Conservation (phyloP, 176 grass and related monocot species). For the Carex kokanica region DNA sequence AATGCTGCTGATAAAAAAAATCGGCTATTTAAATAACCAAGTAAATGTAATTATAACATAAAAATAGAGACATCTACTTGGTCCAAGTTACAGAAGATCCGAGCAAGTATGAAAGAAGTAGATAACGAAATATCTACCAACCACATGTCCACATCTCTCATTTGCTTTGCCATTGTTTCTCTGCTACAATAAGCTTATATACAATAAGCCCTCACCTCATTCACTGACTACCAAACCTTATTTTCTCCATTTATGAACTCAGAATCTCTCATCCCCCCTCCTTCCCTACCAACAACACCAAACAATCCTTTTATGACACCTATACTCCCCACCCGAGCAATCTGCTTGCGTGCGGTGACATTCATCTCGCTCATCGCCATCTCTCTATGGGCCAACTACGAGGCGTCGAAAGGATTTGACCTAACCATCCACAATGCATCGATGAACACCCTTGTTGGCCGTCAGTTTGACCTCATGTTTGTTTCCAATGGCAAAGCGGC, state of each 20-base stretch:
- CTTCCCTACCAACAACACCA: background rate
- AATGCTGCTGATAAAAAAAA: too few relatives aligned
- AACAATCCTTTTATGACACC: background rate
- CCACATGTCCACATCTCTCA: background rate
- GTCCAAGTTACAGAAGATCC: background rate
- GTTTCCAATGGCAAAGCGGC: conserved; percentile 30
- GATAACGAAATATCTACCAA: background rate
- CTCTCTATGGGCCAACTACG: conserved; percentile 40
- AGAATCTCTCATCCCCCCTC: background rate
- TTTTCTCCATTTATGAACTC: background rate
- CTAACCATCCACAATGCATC: conserved; percentile 17
- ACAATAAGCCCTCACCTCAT: background rate
- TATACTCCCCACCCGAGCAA: background rate
- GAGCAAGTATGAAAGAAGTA: background rate
- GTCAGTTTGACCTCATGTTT: conserved; percentile 30
- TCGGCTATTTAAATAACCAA: background rate
- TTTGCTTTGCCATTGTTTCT: background rate
- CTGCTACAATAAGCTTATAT: background rate
- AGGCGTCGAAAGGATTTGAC: conserved; percentile 32
- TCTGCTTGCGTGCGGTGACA: background rate
- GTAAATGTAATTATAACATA: background rate
- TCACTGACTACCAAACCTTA: background rate
- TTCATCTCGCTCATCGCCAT: conserved; percentile 8
- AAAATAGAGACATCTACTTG: background rate
- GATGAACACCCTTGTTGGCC: background rate